Base-by-base conservation (phyloP, 139 green algal species). In the Astrephomene gubernaculifera region DNA sequence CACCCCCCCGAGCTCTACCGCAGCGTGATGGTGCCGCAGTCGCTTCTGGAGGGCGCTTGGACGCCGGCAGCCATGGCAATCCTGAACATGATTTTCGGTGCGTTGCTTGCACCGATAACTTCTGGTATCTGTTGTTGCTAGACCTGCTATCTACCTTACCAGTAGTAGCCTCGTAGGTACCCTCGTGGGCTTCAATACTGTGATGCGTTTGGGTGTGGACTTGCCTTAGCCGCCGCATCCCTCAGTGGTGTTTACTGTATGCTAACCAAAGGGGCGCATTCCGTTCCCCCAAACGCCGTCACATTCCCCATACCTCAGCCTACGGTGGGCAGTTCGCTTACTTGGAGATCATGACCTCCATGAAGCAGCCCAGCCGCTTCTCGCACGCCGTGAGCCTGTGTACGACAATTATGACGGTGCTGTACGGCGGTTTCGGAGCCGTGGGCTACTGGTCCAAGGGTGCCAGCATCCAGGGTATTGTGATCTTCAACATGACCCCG, bases 401-500 rank as follows among this genome's bases (percentile, higher is more conserved):
- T 63, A 94, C 89, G 24, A 45, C 67, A 25, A 88, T 92, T 45
- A 92, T 93, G 88, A 78, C 86, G 0, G 44, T 33, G 0, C 83
- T 91, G 36, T 94, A 94, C 83, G 86, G 76, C 0, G 67, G 60
- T 17, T 79, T 94, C 36, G 91, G 86, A 36, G 54, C 85, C 12
- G 75, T 89, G 0, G 91, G 91, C 31, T 94, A 93, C 89, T 90
- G 88, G 86, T 91, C 80, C 63, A 88, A 87, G 67, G 91, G 86
- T 25, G 27, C 19, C 36, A 74, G 17, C 44, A n/a, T 82, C 41
- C 44, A 70, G 7, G 75, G 68, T 52, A 91, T 94, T 79, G 86
- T 90, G 41, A 90, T 94, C 38, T 94, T 93, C 64, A 83, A 70
- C 43, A 74, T 93, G 61, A 71, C 52, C 14, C 43, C 86, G 4